These are phyloP conservation scores for Fusarium mundagurra DNA, from an alignment of 2,329 filamentous ascomycete genomes.

Conservation along the genomic window DNA sequence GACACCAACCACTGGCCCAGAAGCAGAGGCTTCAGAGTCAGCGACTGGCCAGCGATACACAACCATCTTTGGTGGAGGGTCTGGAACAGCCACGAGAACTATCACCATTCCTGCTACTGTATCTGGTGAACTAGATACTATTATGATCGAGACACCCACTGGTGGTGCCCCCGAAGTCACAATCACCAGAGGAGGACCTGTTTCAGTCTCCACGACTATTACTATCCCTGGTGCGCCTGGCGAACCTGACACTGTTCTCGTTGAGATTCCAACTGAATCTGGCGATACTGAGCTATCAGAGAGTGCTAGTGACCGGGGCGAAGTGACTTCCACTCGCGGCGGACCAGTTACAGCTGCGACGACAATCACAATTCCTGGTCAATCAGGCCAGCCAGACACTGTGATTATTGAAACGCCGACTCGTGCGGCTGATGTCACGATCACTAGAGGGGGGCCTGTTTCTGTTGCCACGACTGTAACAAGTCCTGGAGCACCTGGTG, in stretches of 20 bases:
- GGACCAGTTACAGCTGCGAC: neutral
- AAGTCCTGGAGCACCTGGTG: neutral
- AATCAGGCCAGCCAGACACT: neutral
- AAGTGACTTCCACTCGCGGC: neutral
- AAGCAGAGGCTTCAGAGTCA: neutral
- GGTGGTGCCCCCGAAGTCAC: neutral
- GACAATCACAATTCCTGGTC: neutral
- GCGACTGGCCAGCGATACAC: neutral
- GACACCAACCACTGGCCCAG: neutral
- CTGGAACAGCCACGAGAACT: neutral
- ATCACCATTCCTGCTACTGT: neutral
- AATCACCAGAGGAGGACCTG: neutral
- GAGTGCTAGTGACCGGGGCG: fast-evolving
- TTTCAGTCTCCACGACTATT: neutral
- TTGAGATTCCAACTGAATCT: neutral
- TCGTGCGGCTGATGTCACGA: neutral
- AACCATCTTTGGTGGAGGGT: constrained; percentile 1
- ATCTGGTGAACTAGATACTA: constrained; percentile 1
- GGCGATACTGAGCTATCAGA: neutral
- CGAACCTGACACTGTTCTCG: neutral
- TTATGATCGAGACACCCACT: constrained; percentile 9
- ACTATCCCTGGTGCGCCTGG: neutral
- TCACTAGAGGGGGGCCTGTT: neutral
- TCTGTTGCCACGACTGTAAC: neutral
- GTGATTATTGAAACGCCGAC: neutral